A percentile compares a stretch with the other conserved stretches of the same genome.
Evolutionary conservation across 2,329 filamentous ascomycete species (phyloP).

Genomic region (Fusarium marasasianum): DNA sequence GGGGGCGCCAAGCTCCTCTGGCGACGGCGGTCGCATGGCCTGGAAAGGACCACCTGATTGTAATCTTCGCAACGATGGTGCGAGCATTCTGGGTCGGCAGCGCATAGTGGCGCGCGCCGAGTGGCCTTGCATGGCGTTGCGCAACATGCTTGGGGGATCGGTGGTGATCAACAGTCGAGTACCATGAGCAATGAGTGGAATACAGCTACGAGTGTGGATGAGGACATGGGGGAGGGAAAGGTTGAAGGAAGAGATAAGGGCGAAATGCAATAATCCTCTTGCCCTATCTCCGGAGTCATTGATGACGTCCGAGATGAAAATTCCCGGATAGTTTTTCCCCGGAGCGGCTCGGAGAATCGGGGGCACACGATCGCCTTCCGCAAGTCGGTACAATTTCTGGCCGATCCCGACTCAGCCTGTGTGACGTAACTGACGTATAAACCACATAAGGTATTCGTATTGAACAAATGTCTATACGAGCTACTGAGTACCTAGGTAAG

Average conservation of each 20-base stretch:
- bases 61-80: constrained; percentile 36
- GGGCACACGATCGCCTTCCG: constrained; percentile 28
- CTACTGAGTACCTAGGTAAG: not conserved
- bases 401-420: constrained; percentile 14
- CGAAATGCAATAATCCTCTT: constrained; percentile 11
- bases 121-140: constrained; percentile 41
- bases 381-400: constrained; percentile 18
- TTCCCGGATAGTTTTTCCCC: constrained; percentile 36
- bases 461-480: not conserved
- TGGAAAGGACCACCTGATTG: constrained; percentile 60
- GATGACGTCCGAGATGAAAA: constrained; percentile 41
- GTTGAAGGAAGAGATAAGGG: too few species aligned
- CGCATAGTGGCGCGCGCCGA: constrained; percentile 39
- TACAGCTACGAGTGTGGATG: not conserved
- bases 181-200: constrained; percentile 16
- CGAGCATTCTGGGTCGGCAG: constrained; percentile 59
- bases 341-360: constrained; percentile 36
- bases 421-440: not conserved
- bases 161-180: constrained; percentile 6
- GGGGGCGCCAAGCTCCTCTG: constrained; percentile 79
- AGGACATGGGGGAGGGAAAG: not conserved
- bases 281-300: constrained; percentile 16
- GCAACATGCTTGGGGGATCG: constrained; percentile 43
- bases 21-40: constrained; percentile 79
- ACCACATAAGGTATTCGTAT: not conserved